phyloP scores from a whole-genome alignment of 2,329 filamentous ascomycete genomes.

The Alternaria rosae region DNA sequence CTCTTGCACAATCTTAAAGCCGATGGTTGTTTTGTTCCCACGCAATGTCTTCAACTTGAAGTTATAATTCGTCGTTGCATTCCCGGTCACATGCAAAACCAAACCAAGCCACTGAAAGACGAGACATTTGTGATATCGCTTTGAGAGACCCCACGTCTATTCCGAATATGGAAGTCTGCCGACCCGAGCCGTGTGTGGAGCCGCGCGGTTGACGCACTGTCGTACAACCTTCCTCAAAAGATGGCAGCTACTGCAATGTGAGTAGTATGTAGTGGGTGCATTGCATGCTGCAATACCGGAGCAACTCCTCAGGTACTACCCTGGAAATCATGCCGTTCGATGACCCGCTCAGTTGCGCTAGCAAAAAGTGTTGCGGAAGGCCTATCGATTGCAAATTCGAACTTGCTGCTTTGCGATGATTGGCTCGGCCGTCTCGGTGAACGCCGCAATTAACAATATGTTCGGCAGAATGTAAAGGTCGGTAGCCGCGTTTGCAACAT shows the following conservation, averaged over 20 bases:
- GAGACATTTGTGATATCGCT: not conserved
- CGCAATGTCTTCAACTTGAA: not conserved
- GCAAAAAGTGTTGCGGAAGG: not conserved
- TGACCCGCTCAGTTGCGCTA: not conserved
- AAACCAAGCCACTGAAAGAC: not conserved
- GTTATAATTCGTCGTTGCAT: not conserved
- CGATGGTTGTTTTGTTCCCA: not conserved
- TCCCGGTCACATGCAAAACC: not conserved
- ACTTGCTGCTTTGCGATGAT: not conserved
- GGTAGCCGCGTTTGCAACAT: not conserved
- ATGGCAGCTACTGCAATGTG: not conserved
- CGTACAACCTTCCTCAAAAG: constrained; percentile 6
- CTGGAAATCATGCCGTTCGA: not conserved
- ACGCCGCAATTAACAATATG: not conserved
- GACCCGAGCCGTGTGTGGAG: constrained; percentile 20
- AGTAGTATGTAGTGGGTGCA: constrained; percentile 4
- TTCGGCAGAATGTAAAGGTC: not conserved
- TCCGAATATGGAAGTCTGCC: constrained; percentile 10
- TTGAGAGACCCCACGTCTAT: not conserved
- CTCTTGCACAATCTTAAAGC: not conserved
- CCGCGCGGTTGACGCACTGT: constrained; percentile 19
- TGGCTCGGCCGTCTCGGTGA: not conserved
- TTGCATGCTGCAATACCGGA: constrained; percentile 11
- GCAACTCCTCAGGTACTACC: not conserved
- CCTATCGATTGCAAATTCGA: constrained; percentile 1